Evolutionary conservation across 306 rosid genomes (phyloP).

Genomic region (Corylus heterophylla): DNA sequence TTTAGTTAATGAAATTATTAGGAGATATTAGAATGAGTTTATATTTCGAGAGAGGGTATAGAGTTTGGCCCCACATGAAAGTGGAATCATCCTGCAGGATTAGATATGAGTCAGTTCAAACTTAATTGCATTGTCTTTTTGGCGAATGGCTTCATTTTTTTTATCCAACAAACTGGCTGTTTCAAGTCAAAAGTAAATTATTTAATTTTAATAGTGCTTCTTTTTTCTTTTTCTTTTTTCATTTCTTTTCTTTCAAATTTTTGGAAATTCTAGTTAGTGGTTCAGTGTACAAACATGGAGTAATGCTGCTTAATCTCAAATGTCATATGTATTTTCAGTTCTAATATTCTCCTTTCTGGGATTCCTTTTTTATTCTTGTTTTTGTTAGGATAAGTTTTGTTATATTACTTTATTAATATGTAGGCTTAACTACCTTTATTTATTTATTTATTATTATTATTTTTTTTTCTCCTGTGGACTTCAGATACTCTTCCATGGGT

Average conservation of each 20-base stretch:
- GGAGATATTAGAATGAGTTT: neutral
- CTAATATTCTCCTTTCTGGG: neutral
- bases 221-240: no score
- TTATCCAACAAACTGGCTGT: neutral
- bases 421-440: neutral
- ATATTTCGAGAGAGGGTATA: neutral
- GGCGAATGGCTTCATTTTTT: neutral
- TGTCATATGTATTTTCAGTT: conserved; percentile 9
- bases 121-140: neutral
- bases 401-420: neutral
- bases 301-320: conserved; percentile 1
- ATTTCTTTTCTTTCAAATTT: neutral
- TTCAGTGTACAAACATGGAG: neutral
- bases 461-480: conserved; percentile 10
- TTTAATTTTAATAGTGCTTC: neutral
- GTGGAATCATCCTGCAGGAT: neutral
- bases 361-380: conserved; percentile 11
- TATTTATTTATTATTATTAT: no score
- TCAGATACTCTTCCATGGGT: conserved; percentile 64
- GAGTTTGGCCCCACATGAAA: neutral
- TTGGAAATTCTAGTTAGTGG: conserved; percentile 4
- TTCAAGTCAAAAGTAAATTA: neutral
- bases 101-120: neutral
- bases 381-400: conserved; percentile 11
- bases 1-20: neutral